Base-by-base conservation (phyloP, 139 green algal genomes). In the Chlorella sp. region DNA sequence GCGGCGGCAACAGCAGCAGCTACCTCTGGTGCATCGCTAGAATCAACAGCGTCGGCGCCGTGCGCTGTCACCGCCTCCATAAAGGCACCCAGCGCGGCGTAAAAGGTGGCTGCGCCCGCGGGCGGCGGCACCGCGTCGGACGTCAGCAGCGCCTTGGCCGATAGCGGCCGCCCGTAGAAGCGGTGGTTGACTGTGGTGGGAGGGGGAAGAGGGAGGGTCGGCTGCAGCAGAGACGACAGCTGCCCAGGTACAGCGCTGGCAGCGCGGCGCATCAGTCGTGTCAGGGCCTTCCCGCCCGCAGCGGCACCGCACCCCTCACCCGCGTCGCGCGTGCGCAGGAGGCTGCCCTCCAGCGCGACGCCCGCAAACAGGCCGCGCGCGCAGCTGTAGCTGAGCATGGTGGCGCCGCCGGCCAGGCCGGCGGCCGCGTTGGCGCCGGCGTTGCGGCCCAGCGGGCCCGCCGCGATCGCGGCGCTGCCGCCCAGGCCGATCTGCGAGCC, bases 131-230 rank as follows among this genome's bases (percentile, higher is more conserved):
- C 78, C 0, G 55, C 50, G 12, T 73, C 78, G 25, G 79, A 81
- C 36, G 88, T n/a, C 69, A 93, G 84, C 81, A 93, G 81, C 77
- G 90, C 77, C 69, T 73, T 73, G 2, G 87, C 77, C 3, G 81
- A 84, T 17, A 90, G 68, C 15, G 81, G 73, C 36, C 84, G 81
- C 27, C 84, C 82, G 59, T 93, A 93, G 74, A 93, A 93, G 45
- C 75, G n/a, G n/a, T n/a, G n/a, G n/a, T n/a, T n/a, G n/a, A n/a
- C n/a, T n/a, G n/a, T n/a, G n/a, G n/a, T n/a, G n/a, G n/a, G n/a
- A n/a, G n/a, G n/a, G n/a, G n/a, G n/a, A n/a, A n/a, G n/a, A n/a
- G n/a, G n/a, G n/a, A n/a, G n/a, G n/a, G n/a, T n/a, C n/a, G n/a
- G n/a, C n/a, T n/a, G n/a, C n/a, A n/a, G n/a, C n/a, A n/a, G n/a